Conservation (phyloP, 108 stramenopile genomes). For the Mayamaea pseudoterrestris region DNA sequence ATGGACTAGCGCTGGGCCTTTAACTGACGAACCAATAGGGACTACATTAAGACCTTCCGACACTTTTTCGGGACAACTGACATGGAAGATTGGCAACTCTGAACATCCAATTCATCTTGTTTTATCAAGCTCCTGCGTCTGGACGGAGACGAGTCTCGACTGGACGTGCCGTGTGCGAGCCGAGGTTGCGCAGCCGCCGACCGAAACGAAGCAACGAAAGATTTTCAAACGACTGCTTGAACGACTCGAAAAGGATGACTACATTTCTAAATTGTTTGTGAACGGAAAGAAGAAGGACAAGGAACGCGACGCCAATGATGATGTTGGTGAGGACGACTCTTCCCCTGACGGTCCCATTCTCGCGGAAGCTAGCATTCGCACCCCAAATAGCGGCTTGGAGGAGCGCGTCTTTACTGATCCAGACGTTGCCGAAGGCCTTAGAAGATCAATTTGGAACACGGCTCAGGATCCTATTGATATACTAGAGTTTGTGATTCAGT, state of each 20-base stretch:
- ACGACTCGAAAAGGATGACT: conserved; percentile 35
- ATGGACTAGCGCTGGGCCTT: too few species aligned
- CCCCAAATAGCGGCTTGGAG: conserved; percentile 21
- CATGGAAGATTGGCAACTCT: too few species aligned
- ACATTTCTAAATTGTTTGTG: conserved; percentile 17
- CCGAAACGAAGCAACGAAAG: conserved; percentile 11
- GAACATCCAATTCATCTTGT: too few species aligned
- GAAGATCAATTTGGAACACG: conserved; percentile 32
- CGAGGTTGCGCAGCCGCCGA: too few species aligned
- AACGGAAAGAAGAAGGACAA: too few species aligned
- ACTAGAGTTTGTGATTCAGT: conserved; percentile 35
- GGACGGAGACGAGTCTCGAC: background rate
- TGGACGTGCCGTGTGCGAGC: background rate
- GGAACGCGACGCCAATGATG: too few species aligned
- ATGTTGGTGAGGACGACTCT: too few species aligned
- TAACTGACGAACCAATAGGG: too few species aligned
- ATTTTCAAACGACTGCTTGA: conserved; percentile 26
- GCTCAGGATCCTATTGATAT: conserved; percentile 38
- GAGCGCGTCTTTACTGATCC: conserved; percentile 52
- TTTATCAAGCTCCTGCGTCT: background rate
- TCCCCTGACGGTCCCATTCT: too few species aligned
- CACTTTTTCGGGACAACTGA: too few species aligned
- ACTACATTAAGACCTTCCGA: too few species aligned
- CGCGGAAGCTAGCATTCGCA: background rate
- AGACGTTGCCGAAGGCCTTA: conserved; percentile 30